Evolutionary conservation across 805 yeast species (phyloP).

Genomic region (Suhomyces tanzawaensis): DNA sequence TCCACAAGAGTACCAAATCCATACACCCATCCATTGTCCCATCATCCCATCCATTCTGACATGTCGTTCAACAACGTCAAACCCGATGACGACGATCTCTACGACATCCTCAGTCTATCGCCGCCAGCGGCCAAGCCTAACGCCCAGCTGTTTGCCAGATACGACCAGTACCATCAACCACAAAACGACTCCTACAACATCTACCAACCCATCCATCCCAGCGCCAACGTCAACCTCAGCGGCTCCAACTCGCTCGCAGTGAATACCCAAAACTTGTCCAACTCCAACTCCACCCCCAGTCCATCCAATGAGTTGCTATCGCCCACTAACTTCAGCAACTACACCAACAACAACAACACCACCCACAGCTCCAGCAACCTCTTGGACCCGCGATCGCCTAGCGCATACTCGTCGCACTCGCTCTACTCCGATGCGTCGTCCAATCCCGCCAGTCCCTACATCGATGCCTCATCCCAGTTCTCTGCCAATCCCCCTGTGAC

Average conservation of each 20-base stretch:
- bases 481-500: slow-evolving; percentile 7
- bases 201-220: not conserved
- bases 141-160: not conserved
- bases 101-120: slow-evolving; percentile 30
- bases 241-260: not conserved
- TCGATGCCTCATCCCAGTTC: slow-evolving; percentile 35
- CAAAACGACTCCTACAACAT: not conserved
- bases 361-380: slow-evolving; percentile 7
- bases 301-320: slow-evolving; percentile 16
- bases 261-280: slow-evolving; percentile 5
- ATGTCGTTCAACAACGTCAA: slow-evolving; percentile 1
- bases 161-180: not conserved
- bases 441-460: slow-evolving; percentile 36
- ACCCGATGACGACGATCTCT: slow-evolving; percentile 26
- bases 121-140: slow-evolving; percentile 14
- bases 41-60: too few species aligned
- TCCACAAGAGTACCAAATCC: too few species aligned
- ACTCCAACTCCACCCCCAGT: slow-evolving; percentile 12
- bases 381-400: slow-evolving; percentile 21
- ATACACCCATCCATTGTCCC: too few species aligned
- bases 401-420: slow-evolving; percentile 21
- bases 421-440: slow-evolving; percentile 37
- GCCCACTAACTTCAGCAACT: slow-evolving; percentile 11
- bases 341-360: slow-evolving; percentile 4
- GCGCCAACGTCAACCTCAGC: not conserved